Percentiles rank a stretch among this genome's conserved stretches.
These are phyloP conservation scores for Cordyceps sp. DNA, from an alignment of 2,329 filamentous ascomycete genomes.

Conservation along the genomic window DNA sequence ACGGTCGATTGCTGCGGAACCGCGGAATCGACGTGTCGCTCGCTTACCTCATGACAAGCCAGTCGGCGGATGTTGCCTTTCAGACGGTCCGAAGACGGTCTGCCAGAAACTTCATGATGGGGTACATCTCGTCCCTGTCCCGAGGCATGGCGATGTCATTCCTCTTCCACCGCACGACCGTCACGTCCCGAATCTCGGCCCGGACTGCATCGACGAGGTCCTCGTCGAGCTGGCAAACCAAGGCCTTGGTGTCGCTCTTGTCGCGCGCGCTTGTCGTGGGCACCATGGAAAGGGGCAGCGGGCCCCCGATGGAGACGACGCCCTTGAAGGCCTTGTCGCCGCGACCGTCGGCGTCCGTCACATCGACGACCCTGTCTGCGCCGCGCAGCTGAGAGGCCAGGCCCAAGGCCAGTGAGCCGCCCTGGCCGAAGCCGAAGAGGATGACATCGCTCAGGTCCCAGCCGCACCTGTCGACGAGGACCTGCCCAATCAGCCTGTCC, in stretches of 20 bases:
- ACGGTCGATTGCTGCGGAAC: no score
- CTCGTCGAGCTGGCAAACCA: conserved; percentile 44
- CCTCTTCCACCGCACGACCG: conserved; percentile 53
- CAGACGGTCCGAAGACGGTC: conserved; percentile 32
- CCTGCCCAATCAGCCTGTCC: conserved; percentile 30
- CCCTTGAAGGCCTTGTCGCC: conserved; percentile 31
- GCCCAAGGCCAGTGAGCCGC: conserved; percentile 44
- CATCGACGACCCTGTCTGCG: no score
- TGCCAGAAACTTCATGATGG: conserved; percentile 73
- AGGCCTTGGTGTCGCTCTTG: conserved; percentile 46
- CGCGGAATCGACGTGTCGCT: no score
- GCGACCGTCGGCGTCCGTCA: no score
- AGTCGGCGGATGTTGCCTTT: neutral
- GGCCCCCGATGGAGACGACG: conserved; percentile 45
- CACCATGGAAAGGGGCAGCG: conserved; percentile 35
- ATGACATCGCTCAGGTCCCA: conserved; percentile 44
- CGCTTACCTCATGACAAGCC: no score
- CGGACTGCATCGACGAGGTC: conserved; percentile 48
- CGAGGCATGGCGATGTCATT: conserved; percentile 68
- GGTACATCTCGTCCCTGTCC: conserved; percentile 70
- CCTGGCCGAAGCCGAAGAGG: conserved; percentile 52
- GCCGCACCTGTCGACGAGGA: conserved; percentile 37
- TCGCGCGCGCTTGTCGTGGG: conserved; percentile 23
- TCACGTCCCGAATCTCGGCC: conserved; percentile 47
- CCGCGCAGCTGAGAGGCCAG: conserved; percentile 28